Evolutionary conservation across 2,329 filamentous ascomycete species (phyloP).

Genomic region (Claviceps digitariae): DNA sequence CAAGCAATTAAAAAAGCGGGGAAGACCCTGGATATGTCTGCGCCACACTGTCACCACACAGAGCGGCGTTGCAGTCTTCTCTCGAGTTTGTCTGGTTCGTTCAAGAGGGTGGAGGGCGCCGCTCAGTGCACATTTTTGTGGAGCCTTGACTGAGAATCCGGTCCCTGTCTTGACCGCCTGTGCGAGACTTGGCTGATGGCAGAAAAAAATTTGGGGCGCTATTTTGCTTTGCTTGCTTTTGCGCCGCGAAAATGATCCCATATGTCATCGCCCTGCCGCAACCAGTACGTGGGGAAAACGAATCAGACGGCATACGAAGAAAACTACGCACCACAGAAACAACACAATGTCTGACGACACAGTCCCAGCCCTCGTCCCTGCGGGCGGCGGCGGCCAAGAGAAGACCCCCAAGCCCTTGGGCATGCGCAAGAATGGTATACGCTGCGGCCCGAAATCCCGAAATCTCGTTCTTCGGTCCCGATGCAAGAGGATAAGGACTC

Average conservation of each 20-base stretch:
- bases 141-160: neutral
- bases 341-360: constrained; percentile 3
- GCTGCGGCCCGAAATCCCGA: too few species aligned
- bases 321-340: neutral
- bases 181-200: neutral
- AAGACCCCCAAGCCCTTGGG: constrained; percentile 35
- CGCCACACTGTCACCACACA: constrained; percentile 1
- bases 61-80: too few species aligned
- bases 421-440: constrained; percentile 71
- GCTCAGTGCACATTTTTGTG: neutral
- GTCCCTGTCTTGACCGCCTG: neutral
- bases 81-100: too few species aligned
- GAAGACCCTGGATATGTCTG: constrained; percentile 3
- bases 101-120: neutral
- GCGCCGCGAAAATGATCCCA: neutral
- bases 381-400: constrained; percentile 13
- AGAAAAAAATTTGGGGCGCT: constrained; percentile 1
- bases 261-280: neutral
- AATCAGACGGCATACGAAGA: neutral
- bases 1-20: neutral
- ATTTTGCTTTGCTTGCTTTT: neutral
- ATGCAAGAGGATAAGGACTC: constrained; percentile 1
- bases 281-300: neutral
- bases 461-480: neutral
- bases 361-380: neutral